A percentile compares a stretch with the other conserved stretches of the same genome.
Evolutionary conservation across 306 rosid genomes (phyloP).

Genomic region (Vigna hirtella): DNA sequence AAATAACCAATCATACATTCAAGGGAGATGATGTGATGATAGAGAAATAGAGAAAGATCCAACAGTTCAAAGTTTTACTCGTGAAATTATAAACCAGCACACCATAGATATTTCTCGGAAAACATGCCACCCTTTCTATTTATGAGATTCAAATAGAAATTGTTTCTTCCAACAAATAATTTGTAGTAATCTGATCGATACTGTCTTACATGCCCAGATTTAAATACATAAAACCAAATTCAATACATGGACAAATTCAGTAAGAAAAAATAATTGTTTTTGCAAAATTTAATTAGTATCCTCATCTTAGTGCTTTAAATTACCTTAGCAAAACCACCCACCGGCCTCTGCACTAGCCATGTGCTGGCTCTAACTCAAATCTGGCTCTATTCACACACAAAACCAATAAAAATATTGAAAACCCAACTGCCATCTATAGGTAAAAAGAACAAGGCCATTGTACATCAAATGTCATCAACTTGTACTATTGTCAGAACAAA

Average conservation of each 20-base stretch:
- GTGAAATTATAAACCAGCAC: not conserved
- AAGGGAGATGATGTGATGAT: constrained; percentile 9
- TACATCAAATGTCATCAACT: constrained; percentile 33
- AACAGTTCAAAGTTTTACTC: constrained; percentile 7
- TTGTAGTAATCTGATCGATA: not conserved
- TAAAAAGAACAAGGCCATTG: constrained; percentile 13
- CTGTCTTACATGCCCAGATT: not conserved
- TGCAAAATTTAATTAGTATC: not conserved
- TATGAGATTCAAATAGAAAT: not conserved
- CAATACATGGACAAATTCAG: not conserved
- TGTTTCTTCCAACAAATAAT: not conserved
- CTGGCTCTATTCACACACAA: constrained; percentile 30
- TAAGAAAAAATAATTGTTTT: not conserved
- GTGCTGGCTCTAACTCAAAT: constrained; percentile 33
- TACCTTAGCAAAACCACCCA: constrained; percentile 1
- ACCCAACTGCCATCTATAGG: constrained; percentile 7
- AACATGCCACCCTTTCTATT: not conserved
- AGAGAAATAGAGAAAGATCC: not conserved
- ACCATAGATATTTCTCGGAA: constrained; percentile 1
- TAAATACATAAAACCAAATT: not conserved
- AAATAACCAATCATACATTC: constrained; percentile 31
- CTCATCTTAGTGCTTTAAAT: constrained; percentile 21
- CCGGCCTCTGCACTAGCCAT: constrained; percentile 27
- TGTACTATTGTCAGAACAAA: constrained; percentile 4
- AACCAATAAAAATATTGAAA: constrained; percentile 15